Conservation (phyloP, 805 yeast species). For the Metschnikowia similis region DNA sequence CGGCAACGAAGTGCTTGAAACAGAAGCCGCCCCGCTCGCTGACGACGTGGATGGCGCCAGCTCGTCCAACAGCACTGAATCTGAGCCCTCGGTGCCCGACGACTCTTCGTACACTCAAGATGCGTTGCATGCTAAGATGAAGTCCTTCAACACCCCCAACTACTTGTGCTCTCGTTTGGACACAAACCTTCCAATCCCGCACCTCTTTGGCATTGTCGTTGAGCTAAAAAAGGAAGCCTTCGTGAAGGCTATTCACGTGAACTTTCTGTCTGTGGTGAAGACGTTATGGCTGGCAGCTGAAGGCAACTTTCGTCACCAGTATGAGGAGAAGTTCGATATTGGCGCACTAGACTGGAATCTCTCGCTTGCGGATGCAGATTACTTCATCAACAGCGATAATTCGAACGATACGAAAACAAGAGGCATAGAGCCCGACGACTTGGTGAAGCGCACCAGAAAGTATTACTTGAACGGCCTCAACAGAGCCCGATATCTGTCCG, state of each 20-base stretch:
- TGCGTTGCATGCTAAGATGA: conserved; percentile 17
- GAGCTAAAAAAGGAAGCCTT: conserved; percentile 39
- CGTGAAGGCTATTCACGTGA: conserved; percentile 36
- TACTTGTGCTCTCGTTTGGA: conserved; percentile 35
- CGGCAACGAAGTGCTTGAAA: conserved; percentile 19
- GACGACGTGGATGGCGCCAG: background rate
- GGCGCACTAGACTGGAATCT: conserved; percentile 45
- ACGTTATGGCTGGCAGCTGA: conserved; percentile 54
- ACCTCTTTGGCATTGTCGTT: conserved; percentile 49
- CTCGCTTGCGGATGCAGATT: conserved; percentile 40
- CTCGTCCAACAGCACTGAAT: background rate
- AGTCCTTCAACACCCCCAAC: conserved; percentile 30
- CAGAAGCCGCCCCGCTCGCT: background rate
- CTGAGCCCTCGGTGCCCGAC: background rate
- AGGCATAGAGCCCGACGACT: conserved; percentile 40
- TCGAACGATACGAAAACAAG: conserved; percentile 41
- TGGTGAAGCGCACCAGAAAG: conserved; percentile 37
- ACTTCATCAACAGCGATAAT: conserved; percentile 37
- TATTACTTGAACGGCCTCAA: conserved; percentile 17
- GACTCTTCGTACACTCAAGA: conserved; percentile 8
- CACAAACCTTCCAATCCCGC: conserved; percentile 42
- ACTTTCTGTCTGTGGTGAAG: conserved; percentile 40
- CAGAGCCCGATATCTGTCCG: conserved; percentile 5
- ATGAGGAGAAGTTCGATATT: conserved; percentile 45
- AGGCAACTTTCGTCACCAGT: conserved; percentile 41